These are phyloP conservation scores for Lachnellula willkommii DNA, from an alignment of 2,329 filamentous ascomycete species.

Conservation along the genomic window DNA sequence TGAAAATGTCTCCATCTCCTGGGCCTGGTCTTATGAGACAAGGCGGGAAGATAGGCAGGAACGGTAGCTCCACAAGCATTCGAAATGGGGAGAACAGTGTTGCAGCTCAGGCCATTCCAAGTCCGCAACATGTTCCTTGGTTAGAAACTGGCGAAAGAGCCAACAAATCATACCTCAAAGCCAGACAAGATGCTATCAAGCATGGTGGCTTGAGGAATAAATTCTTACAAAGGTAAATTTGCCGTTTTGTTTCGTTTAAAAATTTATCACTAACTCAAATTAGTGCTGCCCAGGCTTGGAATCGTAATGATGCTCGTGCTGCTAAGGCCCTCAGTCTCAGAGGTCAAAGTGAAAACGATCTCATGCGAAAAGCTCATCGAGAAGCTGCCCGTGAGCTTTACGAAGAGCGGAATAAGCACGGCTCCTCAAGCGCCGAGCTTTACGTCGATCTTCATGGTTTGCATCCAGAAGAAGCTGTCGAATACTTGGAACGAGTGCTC, in stretches of 20 bases:
- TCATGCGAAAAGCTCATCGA: slow-evolving; percentile 94
- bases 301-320: slow-evolving; percentile 91
- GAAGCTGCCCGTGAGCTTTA: slow-evolving; percentile 90
- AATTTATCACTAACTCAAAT: slow-evolving; percentile 15
- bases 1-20: slow-evolving; percentile 92
- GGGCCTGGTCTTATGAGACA: slow-evolving; percentile 55
- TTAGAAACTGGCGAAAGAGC: slow-evolving; percentile 85
- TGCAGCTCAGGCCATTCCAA: slow-evolving; percentile 76
- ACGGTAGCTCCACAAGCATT: slow-evolving; percentile 59
- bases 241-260: slow-evolving; percentile 4
- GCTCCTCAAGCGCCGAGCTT: slow-evolving; percentile 58
- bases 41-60: slow-evolving; percentile 54
- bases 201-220: slow-evolving; percentile 96
- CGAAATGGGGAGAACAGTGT: slow-evolving; percentile 71
- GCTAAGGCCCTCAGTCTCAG: slow-evolving; percentile 92
- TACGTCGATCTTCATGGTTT: slow-evolving; percentile 97
- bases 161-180: slow-evolving; percentile 92
- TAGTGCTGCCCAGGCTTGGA: slow-evolving; percentile 96
- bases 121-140: slow-evolving; percentile 92
- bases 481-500: slow-evolving; percentile 84
- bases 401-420: slow-evolving; percentile 81
- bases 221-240: slow-evolving; percentile 78
- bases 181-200: slow-evolving; percentile 91
- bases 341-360: slow-evolving; percentile 92
- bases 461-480: slow-evolving; percentile 95